Percentiles rank a stretch among this genome's conserved stretches.
Conservation (phyloP, 1,139 yeast species). For the Zygoascus sp. region DNA sequence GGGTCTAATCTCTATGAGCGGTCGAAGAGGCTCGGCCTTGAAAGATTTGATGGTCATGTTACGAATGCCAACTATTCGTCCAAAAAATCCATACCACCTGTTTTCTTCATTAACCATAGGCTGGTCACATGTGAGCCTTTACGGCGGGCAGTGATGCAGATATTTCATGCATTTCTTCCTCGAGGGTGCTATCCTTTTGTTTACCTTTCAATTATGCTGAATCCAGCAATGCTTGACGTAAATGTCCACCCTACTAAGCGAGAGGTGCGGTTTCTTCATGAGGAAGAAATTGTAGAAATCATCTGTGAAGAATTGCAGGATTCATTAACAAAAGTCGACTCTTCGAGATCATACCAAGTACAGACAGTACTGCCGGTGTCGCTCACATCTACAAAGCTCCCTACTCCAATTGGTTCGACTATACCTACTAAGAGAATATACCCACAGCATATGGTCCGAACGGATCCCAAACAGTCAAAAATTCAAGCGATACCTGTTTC, state of each 20-base stretch:
- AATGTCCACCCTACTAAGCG: constrained; percentile 95
- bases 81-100: constrained; percentile 62
- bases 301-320: constrained; percentile 51
- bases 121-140: constrained; percentile 80
- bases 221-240: constrained; percentile 75
- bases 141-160: constrained; percentile 59
- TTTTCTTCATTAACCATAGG: constrained; percentile 74
- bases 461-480: constrained; percentile 65
- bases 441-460: constrained; percentile 45
- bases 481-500: constrained; percentile 38
- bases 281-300: constrained; percentile 74
- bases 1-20: background rate
- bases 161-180: constrained; percentile 67
- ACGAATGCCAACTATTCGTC: constrained; percentile 69
- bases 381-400: background rate
- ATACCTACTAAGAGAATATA: constrained; percentile 25
- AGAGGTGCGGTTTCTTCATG: constrained; percentile 81
- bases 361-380: constrained; percentile 48
- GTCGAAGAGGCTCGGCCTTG: constrained; percentile 43
- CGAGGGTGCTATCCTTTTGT: constrained; percentile 77
- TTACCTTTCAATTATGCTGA: constrained; percentile 61
- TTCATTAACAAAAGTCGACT: constrained; percentile 55
- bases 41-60: constrained; percentile 48
- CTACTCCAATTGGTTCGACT: constrained; percentile 4
- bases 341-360: constrained; percentile 63